phyloP scores from a whole-genome alignment of 768 basidiomycete species.

The Thelephora ganbajun region DNA sequence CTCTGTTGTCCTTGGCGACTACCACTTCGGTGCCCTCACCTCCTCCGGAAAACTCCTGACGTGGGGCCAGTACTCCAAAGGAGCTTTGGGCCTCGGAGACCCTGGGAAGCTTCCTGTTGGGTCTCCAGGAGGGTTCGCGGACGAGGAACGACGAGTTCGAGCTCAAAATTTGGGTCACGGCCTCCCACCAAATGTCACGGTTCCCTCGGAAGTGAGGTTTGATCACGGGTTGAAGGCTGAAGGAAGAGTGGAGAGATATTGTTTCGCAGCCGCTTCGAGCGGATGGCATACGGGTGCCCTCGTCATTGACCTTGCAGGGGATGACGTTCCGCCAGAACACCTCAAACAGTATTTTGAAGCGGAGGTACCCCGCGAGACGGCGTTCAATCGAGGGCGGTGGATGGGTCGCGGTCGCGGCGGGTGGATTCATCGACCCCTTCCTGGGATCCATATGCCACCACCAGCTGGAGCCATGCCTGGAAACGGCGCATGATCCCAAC shows the following conservation, averaged over 20 bases:
- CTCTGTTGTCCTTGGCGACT: slow-evolving; percentile 83
- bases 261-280: slow-evolving; percentile 65
- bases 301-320: slow-evolving; percentile 53
- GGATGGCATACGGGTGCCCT: slow-evolving; percentile 92
- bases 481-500: too few relatives aligned
- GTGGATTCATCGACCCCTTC: too few relatives aligned
- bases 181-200: slow-evolving; percentile 31
- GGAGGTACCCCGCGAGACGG: too few relatives aligned
- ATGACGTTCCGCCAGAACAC: background rate
- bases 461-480: too few relatives aligned
- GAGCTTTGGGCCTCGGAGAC: slow-evolving; percentile 81
- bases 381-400: too few relatives aligned
- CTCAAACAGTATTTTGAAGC: background rate
- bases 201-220: slow-evolving; percentile 64
- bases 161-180: slow-evolving; percentile 9
- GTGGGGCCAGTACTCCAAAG: slow-evolving; percentile 66
- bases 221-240: slow-evolving; percentile 36
- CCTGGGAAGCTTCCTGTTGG: slow-evolving; percentile 39
- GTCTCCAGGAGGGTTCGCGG: slow-evolving; percentile 43
- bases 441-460: too few relatives aligned
- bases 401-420: too few relatives aligned
- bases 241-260: slow-evolving; percentile 42
- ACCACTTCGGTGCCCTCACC: slow-evolving; percentile 82
- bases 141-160: slow-evolving; percentile 19
- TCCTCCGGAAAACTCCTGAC: slow-evolving; percentile 61